Evolutionary conservation across 441 rosid species (phyloP), one percentile per base, ranked within the genome.

Genomic region (Hypseocharis bilobata): DNA sequence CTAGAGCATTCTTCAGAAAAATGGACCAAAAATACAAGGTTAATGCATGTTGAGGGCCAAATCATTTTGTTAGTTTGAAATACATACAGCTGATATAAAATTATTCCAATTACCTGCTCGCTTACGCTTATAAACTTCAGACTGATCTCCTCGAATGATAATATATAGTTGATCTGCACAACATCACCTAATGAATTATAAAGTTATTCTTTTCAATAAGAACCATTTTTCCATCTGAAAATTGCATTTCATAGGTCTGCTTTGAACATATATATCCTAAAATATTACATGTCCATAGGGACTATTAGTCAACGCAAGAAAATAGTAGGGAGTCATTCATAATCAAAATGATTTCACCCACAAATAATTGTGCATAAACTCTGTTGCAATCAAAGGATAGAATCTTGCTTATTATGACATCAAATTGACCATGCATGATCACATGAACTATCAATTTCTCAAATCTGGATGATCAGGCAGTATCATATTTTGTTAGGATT

Each of bases 101-200:
- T 1, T 32, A 72, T 61, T 66, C 47, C 42, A 63, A 38, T 71
- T 76, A 90, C 98, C 96, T 83, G 96, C 77, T 91, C 97, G n/a
- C 83, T 80, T 63, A 80, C 84, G 32, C 82, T 81, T 65, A 94
- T 87, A 78, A 94, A 94, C 88, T 91, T 89, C 84, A 94, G 78
- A 62, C 95, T 86, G 75, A 91, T 84, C 87, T 91, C 98, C 84
- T 94, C 99, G 77, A 94, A 94, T 69, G 98, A 94, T 66, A 94
- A 70, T 66, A 88, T 63, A 70, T 86, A 85, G 72, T 80, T 89
- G 75, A 94, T 83, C 99, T 91, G 91, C 84, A 79, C 76, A 73
- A 82, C 30, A 78, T 17, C 32, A 32, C 32, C 26, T 6, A 7
- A 63, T 72, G 76, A 76, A 67, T 51, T 23, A 26, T 29, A 17